Evolutionary conservation across 1,284 basidiomycete genomes (phyloP), one percentile per base, ranked within the genome.

Genomic region (Ganoderma boninense): DNA sequence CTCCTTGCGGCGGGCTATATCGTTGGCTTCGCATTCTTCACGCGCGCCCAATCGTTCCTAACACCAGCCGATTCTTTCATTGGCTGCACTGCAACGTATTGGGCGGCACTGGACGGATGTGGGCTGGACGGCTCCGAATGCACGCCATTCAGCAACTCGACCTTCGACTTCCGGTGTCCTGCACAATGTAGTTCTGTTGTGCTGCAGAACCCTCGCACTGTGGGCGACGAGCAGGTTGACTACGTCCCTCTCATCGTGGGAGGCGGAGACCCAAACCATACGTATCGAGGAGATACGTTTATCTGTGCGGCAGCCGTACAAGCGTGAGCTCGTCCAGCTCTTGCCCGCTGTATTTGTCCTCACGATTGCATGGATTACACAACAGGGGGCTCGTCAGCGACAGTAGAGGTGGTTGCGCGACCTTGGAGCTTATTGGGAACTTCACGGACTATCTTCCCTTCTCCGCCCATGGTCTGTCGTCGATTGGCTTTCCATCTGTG

Each of bases 301-400:
- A 87, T 97, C 44, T 97, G 96, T 79, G 89, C 94, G 46, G 90
- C 95, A 56, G 95, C 95, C n/a, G 86, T 92, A 44, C 94, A 95
- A 84, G 87, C 90, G 92, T 94, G 76, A 81, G 90, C 86, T 3
- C 14, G 46, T n/a, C 43, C 26, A 46, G 62, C 13, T 69, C 57
- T 26, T 44, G 32, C 40, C 35, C 23, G 42, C 32, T 6, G 60
- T 65, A 56, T 66, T 71, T 14, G 29, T 18, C 64, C 13, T 62
- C 4, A 54, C 23, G 1, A n/a, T 26, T 10, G 13, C n/a, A 29
- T 35, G n/a, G 1, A 32, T 75, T 63, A 23, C 65, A 23, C 65
- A 72, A 69, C 77, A 95, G 94, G 32, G 95, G 94, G 18, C 75
- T 93, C 38, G 86, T 94, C 69, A 87, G 85, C 67, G 84, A 91